Percentiles rank a stretch among this genome's conserved stretches.
phyloP scores from a whole-genome alignment of 208 protist genomes.

The Crithidia acanthocephali region DNA sequence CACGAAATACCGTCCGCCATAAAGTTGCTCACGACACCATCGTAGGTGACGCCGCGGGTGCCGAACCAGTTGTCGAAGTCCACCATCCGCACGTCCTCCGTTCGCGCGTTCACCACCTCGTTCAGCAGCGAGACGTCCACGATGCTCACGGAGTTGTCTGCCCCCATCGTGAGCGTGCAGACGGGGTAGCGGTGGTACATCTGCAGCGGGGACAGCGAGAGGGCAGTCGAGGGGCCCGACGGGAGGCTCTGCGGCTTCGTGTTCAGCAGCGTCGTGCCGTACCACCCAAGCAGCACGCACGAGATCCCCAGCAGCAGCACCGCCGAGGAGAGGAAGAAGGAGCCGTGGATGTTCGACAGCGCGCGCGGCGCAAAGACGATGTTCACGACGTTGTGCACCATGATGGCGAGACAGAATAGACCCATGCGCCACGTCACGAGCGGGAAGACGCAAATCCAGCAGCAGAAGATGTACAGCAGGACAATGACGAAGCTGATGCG shows the following conservation, averaged over 20 bases:
- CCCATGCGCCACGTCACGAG: slow-evolving; percentile 55
- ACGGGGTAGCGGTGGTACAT: slow-evolving; percentile 77
- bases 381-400: slow-evolving; percentile 63
- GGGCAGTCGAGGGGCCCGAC: slow-evolving; percentile 5
- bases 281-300: slow-evolving; percentile 70
- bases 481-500: slow-evolving; percentile 45
- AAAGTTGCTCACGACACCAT: slow-evolving; percentile 35
- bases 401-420: slow-evolving; percentile 65
- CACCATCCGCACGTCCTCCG: slow-evolving; percentile 8
- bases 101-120: slow-evolving; percentile 46
- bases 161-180: slow-evolving; percentile 48
- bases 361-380: slow-evolving; percentile 48
- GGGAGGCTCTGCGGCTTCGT: slow-evolving; percentile 43
- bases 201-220: slow-evolving; percentile 22
- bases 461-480: slow-evolving; percentile 49
- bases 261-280: slow-evolving; percentile 54
- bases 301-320: slow-evolving; percentile 49
- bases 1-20: slow-evolving; percentile 35
- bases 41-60: slow-evolving; percentile 42
- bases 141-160: slow-evolving; percentile 40
- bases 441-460: slow-evolving; percentile 62
- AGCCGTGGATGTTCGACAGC: slow-evolving; percentile 50
- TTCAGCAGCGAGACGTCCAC: slow-evolving; percentile 63
- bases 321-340: slow-evolving; percentile 47
- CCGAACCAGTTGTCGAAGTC: slow-evolving; percentile 76